These are phyloP conservation scores for Taphrina populina DNA, from an alignment of 1,139 yeast genomes.

Conservation along the genomic window DNA sequence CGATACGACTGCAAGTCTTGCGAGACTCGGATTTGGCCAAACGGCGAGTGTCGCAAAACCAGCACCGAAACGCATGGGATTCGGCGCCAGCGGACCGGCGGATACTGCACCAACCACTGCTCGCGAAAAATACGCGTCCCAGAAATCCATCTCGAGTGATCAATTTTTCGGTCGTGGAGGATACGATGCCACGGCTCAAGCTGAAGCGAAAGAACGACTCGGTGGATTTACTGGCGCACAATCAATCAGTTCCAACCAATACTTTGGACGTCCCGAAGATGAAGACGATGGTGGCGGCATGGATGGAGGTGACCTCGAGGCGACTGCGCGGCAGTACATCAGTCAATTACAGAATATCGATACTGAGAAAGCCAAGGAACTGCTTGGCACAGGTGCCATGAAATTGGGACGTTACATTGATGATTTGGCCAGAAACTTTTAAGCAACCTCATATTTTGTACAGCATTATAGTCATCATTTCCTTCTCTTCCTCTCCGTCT, in stretches of 20 bases:
- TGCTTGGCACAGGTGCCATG: conserved; percentile 26
- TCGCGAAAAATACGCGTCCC: conserved; percentile 71
- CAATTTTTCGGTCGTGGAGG: conserved; percentile 73
- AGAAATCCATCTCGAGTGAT: conserved; percentile 93
- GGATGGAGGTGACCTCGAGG: conserved; percentile 28
- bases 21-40: conserved; percentile 85
- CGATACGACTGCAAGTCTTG: conserved; percentile 67
- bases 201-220: conserved; percentile 75
- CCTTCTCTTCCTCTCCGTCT: background rate
- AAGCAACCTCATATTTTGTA: background rate
- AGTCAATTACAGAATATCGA: conserved; percentile 25
- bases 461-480: background rate
- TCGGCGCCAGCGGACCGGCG: conserved; percentile 45
- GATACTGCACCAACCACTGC: conserved; percentile 45
- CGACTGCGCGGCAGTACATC: conserved; percentile 29
- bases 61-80: conserved; percentile 42
- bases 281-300: conserved; percentile 45
- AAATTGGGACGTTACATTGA: conserved; percentile 29
- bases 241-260: conserved; percentile 84
- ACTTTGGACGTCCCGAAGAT: conserved; percentile 82
- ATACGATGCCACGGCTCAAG: conserved; percentile 72
- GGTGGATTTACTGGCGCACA: conserved; percentile 82
- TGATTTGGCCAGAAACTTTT: conserved; percentile 31
- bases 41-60: conserved; percentile 43
- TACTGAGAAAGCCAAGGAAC: conserved; percentile 26